Conservation (phyloP, 805 yeast species). For the Scheffersomyces ergatensis region DNA sequence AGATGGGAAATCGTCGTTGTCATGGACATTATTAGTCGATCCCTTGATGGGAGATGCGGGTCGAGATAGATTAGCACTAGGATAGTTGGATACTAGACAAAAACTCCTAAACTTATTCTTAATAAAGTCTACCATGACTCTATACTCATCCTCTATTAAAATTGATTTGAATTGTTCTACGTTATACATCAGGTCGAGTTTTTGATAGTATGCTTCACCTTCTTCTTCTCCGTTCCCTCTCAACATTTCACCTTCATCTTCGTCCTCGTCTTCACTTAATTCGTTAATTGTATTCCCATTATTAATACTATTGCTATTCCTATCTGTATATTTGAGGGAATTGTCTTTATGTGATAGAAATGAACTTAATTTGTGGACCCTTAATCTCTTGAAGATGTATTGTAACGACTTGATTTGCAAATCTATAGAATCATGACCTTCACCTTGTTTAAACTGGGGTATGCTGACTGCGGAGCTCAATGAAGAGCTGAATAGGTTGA, state of each 20-base stretch:
- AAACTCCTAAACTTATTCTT: constrained; percentile 65
- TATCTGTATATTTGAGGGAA: constrained; percentile 15
- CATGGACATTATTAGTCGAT: neutral
- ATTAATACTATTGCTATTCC: neutral
- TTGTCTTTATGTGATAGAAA: constrained; percentile 27
- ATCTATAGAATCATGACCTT: constrained; percentile 49
- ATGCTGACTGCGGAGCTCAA: constrained; percentile 2
- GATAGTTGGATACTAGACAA: constrained; percentile 52
- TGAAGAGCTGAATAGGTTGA: neutral
- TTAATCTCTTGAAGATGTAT: constrained; percentile 55
- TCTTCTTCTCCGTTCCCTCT: neutral
- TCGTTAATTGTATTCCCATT: neutral
- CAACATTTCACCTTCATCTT: neutral
- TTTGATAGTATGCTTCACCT: constrained; percentile 13
- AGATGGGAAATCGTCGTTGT: constrained; percentile 11
- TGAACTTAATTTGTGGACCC: constrained; percentile 40
- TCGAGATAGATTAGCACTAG: constrained; percentile 26
- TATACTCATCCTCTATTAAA: constrained; percentile 55
- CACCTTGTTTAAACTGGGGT: constrained; percentile 6
- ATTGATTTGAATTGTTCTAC: constrained; percentile 37
- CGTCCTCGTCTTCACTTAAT: neutral
- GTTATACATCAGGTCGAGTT: constrained; percentile 58
- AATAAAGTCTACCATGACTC: constrained; percentile 63
- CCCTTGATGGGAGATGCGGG: constrained; percentile 19
- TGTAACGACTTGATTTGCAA: constrained; percentile 58